Evolutionary conservation across 2,329 filamentous ascomycete genomes (phyloP), one percentile per base, ranked within the genome.

Genomic region (Ambrosiella cleistominuta): DNA sequence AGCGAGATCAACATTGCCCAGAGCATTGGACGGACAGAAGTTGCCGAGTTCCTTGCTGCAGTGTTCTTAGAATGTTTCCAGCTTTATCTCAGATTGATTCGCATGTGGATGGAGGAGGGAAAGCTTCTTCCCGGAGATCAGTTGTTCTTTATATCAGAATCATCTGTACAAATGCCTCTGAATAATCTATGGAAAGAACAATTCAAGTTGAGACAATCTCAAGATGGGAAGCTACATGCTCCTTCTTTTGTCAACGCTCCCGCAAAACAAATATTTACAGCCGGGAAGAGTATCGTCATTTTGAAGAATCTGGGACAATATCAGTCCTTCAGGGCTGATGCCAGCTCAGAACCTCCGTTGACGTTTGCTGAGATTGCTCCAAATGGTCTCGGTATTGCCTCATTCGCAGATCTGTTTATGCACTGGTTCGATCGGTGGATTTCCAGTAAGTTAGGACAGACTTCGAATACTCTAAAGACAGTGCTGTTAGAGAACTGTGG

Each of bases 211-310:
- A 79, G 83, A 35, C 74, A 72, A 11, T 80, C 81, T 0, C 68
- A 75, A 2, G 73, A 80, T 47, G 81, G 82, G 13, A 70, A 71
- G 1, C 68, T 89, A 1, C 81, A 85, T 64, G 82, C 84, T 0
- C 90, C 91, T 0, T 75, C 71, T 2, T 96, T 95, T 63, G 74
- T 96, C 3, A 79, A 82, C 44, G 76, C 83, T 1, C 79, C 83
- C 1, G 81, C 80, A 0, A 71, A 74, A 27, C 85, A 82, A 62
- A 88, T 96, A 42, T 91, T 95, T 64, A 88, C 83, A 1, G 83
- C 88, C 1, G 91, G 91, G 0, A 96, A 96, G 69, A 94, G 85
- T 64, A 83, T 93, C 58, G 80, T 93, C 1, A 85, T 96, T 50
- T 71, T 96, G n/a, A 83, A 83, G 61, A 79, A 84, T 53, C 73